Conservation (phyloP, 371 early-diverging fungal species). For the Saksenaea oblongispora region DNA sequence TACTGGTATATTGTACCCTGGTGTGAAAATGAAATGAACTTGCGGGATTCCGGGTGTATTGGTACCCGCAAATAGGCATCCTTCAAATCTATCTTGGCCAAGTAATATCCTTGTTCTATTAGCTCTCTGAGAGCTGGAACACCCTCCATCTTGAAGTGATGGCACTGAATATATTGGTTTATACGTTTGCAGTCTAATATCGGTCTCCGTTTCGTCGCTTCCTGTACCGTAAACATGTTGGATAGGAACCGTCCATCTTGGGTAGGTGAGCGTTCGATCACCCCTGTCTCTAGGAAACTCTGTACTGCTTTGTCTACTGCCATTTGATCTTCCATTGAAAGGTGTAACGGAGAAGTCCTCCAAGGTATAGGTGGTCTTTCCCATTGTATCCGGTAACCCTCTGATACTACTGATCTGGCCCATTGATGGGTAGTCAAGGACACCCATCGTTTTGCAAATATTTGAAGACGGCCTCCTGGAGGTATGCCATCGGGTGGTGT, state of each 20-base stretch:
- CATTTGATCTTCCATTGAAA: neutral
- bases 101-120: constrained; percentile 6
- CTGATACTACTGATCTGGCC: neutral
- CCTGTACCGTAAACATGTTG: constrained; percentile 11
- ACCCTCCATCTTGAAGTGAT: constrained; percentile 7
- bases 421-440: too few species aligned
- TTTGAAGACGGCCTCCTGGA: too few species aligned
- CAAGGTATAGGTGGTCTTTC: neutral
- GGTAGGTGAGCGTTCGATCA: neutral
- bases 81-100: constrained; percentile 12
- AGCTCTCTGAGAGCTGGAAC: constrained; percentile 10
- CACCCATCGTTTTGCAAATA: too few species aligned
- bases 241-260: constrained; percentile 2
- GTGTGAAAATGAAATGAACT: neutral
- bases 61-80: constrained; percentile 13
- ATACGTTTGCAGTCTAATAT: constrained; percentile 1
- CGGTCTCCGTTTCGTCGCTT: constrained; percentile 1
- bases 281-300: neutral
- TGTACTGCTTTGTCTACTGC: neutral
- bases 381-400: constrained; percentile 2
- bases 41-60: constrained; percentile 2
- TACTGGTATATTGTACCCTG: neutral
- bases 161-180: too few species aligned
- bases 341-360: neutral
- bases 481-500: too few species aligned